Evolutionary conservation across 2,329 filamentous ascomycete species (phyloP).

Genomic region (Gaeumannomyces sp.): DNA sequence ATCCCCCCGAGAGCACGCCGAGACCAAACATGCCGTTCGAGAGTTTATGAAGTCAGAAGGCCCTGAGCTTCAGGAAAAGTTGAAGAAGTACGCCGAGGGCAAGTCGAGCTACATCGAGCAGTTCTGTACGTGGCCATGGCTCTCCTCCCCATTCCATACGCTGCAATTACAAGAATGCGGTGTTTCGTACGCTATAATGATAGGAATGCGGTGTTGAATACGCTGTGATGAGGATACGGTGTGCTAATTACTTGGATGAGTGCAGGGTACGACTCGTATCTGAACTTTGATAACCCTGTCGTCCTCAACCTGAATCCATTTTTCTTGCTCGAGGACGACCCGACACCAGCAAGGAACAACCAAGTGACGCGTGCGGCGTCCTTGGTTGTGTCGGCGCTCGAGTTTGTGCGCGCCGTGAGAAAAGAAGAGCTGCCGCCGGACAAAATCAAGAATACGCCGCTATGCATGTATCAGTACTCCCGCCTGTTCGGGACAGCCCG

Average conservation of each 20-base stretch:
- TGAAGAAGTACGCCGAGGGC: slow-evolving; percentile 83
- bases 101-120: slow-evolving; percentile 98
- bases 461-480: slow-evolving; percentile 99
- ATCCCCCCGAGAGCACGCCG: slow-evolving; percentile 69
- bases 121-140: slow-evolving; percentile 67
- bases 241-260: neutral
- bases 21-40: slow-evolving; percentile 71
- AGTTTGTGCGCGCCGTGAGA: slow-evolving; percentile 87
- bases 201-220: too few species aligned
- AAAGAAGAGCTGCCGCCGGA: slow-evolving; percentile 91
- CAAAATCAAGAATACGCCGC: slow-evolving; percentile 70
- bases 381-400: slow-evolving; percentile 79
- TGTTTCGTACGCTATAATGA: neutral
- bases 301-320: slow-evolving; percentile 97
- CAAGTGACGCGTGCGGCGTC: slow-evolving; percentile 94
- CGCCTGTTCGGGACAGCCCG: slow-evolving; percentile 90
- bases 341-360: slow-evolving; percentile 91
- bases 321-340: slow-evolving; percentile 94
- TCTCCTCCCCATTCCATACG: neutral
- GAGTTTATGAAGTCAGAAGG: slow-evolving; percentile 82
- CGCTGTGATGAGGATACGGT: too few species aligned
- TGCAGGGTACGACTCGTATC: slow-evolving; percentile 93
- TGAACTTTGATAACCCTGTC: slow-evolving; percentile 96
- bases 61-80: slow-evolving; percentile 75
- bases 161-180: neutral